Percentiles rank a stretch among this genome's conserved stretches.
These are phyloP conservation scores for Abelmoschus esculentus DNA, from an alignment of 345 rosid genomes.

Conservation along the genomic window DNA sequence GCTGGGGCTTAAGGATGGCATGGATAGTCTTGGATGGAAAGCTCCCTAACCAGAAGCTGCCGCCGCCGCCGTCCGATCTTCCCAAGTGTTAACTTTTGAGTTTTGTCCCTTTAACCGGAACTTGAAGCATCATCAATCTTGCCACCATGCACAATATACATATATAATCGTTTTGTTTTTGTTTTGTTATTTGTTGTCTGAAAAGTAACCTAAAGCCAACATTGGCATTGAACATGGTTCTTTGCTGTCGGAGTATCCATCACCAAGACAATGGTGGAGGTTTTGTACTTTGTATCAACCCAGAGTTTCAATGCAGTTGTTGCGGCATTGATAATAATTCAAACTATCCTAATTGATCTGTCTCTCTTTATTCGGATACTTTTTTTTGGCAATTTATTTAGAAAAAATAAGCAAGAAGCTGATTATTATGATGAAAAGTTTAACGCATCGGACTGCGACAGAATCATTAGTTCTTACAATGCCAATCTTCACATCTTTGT, in stretches of 20 bases:
- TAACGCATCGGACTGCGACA: too few relatives aligned
- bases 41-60: slow-evolving; percentile 56
- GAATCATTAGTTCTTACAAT: too few relatives aligned
- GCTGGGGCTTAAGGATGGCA: slow-evolving; percentile 74
- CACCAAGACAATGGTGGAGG: slow-evolving; percentile 10
- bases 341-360: neutral
- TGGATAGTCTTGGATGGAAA: slow-evolving; percentile 62
- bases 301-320: slow-evolving; percentile 11
- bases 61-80: slow-evolving; percentile 64
- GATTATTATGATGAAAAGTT: too few relatives aligned
- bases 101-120: neutral
- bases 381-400: too few relatives aligned
- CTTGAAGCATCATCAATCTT: neutral
- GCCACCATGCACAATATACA: neutral
- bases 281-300: slow-evolving; percentile 15
- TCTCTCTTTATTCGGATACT: too few relatives aligned
- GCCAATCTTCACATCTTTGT: too few relatives aligned
- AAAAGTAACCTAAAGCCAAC: neutral
- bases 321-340: neutral
- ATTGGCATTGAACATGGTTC: neutral
- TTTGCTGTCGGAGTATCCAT: slow-evolving; percentile 8
- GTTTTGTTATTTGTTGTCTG: neutral
- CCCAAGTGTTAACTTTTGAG: slow-evolving; percentile 40
- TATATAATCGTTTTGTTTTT: neutral
- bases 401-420: too few relatives aligned